These are phyloP conservation scores for Ascosphaera apis DNA, from an alignment of 2,329 filamentous ascomycete species.

Conservation along the genomic window DNA sequence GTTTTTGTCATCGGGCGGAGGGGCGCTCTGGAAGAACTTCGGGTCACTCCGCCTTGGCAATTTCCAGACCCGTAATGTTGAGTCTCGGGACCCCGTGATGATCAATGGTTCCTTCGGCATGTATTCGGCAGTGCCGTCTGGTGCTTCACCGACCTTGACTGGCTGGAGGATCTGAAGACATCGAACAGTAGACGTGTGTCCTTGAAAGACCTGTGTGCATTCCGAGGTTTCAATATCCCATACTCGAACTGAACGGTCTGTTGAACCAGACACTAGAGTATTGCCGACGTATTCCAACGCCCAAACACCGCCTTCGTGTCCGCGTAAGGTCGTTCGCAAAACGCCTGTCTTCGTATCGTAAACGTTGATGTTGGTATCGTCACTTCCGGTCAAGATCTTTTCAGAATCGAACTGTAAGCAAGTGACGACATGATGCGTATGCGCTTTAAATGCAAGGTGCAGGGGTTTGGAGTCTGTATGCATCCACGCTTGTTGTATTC, in stretches of 20 bases:
- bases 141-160: conserved; percentile 91
- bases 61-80: conserved; percentile 81
- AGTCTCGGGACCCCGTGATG: conserved; percentile 91
- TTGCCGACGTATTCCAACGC: conserved; percentile 68
- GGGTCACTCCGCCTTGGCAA: conserved; percentile 60
- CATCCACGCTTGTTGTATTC: conserved; percentile 86
- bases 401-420: conserved; percentile 91
- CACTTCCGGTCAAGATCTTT: conserved; percentile 77
- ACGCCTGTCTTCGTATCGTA: conserved; percentile 82
- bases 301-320: conserved; percentile 88
- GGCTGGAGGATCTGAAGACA: conserved; percentile 93
- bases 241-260: conserved; percentile 81
- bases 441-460: conserved; percentile 89
- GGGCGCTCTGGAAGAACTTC: conserved; percentile 55
- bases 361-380: conserved; percentile 90
- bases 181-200: conserved; percentile 89
- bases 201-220: conserved; percentile 90
- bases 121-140: conserved; percentile 88
- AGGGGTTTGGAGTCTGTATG: conserved; percentile 57
- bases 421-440: conserved; percentile 88
- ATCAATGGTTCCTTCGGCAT: conserved; percentile 89
- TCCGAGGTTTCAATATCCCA: conserved; percentile 92
- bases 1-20: conserved; percentile 47
- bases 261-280: conserved; percentile 86
- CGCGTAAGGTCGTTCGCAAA: conserved; percentile 79